Evolutionary conservation across 345 rosid genomes (phyloP).

Genomic region (Noccaea bulbosa): DNA sequence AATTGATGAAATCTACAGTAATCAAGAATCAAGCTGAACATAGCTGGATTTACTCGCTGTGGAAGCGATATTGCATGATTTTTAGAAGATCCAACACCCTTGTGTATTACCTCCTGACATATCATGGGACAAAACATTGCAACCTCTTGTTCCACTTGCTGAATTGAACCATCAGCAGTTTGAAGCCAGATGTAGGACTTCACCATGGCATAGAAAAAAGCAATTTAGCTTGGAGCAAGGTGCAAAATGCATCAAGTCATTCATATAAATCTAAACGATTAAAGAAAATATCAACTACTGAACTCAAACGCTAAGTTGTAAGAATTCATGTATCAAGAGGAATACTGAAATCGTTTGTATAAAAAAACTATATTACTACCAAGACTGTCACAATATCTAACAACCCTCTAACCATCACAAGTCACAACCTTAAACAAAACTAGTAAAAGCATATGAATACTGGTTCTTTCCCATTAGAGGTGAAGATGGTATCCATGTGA

Average conservation of each 20-base stretch:
- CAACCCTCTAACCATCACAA: conserved; percentile 25
- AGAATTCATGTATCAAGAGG: conserved; percentile 2
- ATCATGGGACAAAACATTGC: conserved; percentile 95
- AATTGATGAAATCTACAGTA: conserved; percentile 90
- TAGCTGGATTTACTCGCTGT: conserved; percentile 77
- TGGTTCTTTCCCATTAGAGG: conserved; percentile 1
- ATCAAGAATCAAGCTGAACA: conserved; percentile 77
- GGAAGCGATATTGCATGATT: conserved; percentile 83
- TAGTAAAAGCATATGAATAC: conserved; percentile 1
- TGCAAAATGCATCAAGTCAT: conserved; percentile 5
- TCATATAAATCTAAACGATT: not conserved
- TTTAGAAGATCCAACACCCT: conserved; percentile 82
- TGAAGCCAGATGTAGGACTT: conserved; percentile 88
- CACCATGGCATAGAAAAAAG: conserved; percentile 40
- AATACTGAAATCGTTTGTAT: not conserved
- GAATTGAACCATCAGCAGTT: conserved; percentile 86
- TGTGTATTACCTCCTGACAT: conserved; percentile 75
- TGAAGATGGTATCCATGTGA: conserved; percentile 4
- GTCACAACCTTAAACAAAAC: not conserved
- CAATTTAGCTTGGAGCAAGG: conserved; percentile 20
- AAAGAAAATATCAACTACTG: not conserved
- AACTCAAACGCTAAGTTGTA: not conserved
- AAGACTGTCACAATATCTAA: conserved; percentile 1
- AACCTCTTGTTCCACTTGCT: conserved; percentile 91
- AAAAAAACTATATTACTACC: not conserved